Conservation (phyloP, 805 yeast species). For the Wickerhamiella parazyma region DNA sequence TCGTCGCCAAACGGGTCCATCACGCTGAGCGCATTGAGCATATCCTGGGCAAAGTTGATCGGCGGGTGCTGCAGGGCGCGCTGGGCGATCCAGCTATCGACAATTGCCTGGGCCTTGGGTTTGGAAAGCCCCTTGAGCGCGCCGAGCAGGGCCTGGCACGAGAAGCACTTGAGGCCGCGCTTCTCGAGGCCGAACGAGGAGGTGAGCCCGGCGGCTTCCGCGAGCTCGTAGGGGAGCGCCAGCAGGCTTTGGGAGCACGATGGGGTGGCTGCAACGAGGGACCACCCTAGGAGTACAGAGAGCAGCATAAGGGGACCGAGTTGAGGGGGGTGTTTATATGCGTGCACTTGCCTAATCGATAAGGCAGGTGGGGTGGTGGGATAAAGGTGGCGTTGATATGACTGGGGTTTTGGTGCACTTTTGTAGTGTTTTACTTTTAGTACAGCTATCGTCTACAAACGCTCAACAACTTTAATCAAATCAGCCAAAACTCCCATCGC, state of each 20-base stretch:
- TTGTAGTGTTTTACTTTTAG: too few species aligned
- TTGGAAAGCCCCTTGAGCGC: conserved; percentile 4
- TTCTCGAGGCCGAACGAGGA: conserved; percentile 1
- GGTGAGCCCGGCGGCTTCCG: not conserved
- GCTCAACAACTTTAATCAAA: conserved; percentile 79
- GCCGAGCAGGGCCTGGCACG: conserved; percentile 3
- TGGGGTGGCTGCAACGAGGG: conserved; percentile 1
- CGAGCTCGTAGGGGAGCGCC: conserved; percentile 3
- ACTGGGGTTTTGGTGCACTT: too few species aligned
- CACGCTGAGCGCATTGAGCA: conserved; percentile 36
- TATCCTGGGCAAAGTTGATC: conserved; percentile 27
- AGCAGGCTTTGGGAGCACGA: not conserved
- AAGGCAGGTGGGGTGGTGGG: not conserved
- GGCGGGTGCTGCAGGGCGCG: conserved; percentile 1
- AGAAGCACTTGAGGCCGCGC: conserved; percentile 4
- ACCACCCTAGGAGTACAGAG: not conserved
- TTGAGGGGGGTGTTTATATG: not conserved
- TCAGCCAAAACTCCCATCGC: conserved; percentile 92
- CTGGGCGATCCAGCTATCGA: not conserved
- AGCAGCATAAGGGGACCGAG: not conserved
- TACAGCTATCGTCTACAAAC: too few species aligned
- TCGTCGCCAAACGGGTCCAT: conserved; percentile 42
- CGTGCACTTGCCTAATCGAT: conserved; percentile 2
- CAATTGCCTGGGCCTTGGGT: not conserved
- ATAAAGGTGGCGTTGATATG: too few species aligned